A percentile compares a stretch with the other conserved stretches of the same genome.
These are phyloP conservation scores for Tillandsia fasciculata DNA, from an alignment of 176 grass and related monocot genomes.

Conservation along the genomic window DNA sequence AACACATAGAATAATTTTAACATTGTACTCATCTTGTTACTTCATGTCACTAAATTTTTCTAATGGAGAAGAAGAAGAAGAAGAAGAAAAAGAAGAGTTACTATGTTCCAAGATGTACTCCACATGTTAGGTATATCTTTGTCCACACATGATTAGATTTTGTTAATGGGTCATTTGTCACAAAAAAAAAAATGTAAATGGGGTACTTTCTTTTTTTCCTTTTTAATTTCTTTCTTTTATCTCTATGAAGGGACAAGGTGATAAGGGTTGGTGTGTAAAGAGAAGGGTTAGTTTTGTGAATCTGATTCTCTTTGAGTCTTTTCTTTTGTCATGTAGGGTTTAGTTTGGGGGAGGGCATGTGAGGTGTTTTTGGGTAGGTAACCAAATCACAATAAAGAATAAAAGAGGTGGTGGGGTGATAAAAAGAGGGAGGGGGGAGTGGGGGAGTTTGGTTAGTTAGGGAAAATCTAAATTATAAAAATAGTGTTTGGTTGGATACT, in stretches of 20 bases:
- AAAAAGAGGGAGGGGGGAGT: background rate
- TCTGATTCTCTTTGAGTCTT: conserved; percentile 19
- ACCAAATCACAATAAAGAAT: conserved; percentile 1
- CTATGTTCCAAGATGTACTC: too few relatives aligned
- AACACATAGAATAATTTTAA: conserved; percentile 36
- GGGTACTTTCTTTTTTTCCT: background rate
- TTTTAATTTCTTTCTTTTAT: background rate
- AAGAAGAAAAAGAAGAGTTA: too few relatives aligned
- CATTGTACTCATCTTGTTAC: background rate
- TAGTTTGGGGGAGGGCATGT: conserved; percentile 12
- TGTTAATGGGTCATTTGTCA: too few relatives aligned
- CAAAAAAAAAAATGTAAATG: background rate
- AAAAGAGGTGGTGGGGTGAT: background rate
- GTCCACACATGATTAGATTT: background rate
- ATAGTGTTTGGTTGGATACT: too few relatives aligned
- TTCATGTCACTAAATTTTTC: background rate
- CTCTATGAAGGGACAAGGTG: conserved; percentile 4
- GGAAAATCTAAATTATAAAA: background rate
- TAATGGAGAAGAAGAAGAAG: background rate
- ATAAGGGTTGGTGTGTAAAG: conserved; percentile 22
- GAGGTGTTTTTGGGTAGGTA: conserved; percentile 14
- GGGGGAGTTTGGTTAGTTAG: background rate
- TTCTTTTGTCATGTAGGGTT: background rate
- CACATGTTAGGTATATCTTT: background rate
- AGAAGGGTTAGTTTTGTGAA: background rate